Conservation (phyloP, 495 filamentous ascomycete genomes). For the Umbilicaria muhlenbergii region DNA sequence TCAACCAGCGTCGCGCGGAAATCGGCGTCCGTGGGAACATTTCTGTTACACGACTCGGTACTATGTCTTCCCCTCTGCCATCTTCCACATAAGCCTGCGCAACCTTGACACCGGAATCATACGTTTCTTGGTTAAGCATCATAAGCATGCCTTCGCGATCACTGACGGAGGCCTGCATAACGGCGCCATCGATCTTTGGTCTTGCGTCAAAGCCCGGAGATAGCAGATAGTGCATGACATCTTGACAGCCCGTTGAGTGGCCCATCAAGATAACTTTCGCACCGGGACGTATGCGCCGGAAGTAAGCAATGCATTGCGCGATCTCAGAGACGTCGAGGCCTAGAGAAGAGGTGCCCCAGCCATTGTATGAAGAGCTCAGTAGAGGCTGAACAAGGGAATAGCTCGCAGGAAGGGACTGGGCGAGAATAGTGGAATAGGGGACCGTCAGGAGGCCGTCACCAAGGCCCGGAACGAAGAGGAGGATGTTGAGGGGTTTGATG, state of each 20-base stretch:
- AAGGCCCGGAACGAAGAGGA: slow-evolving; percentile 77
- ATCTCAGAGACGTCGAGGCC: slow-evolving; percentile 60
- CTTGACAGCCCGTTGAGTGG: slow-evolving; percentile 79
- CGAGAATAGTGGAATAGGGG: slow-evolving; percentile 40
- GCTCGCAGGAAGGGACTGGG: slow-evolving; percentile 37
- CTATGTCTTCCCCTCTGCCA: slow-evolving; percentile 37
- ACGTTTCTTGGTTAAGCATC: slow-evolving; percentile 22
- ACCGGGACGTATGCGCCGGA: slow-evolving; percentile 24
- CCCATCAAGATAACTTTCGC: slow-evolving; percentile 73
- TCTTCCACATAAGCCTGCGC: slow-evolving; percentile 37
- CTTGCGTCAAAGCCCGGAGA: slow-evolving; percentile 20
- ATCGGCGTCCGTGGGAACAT: slow-evolving; percentile 37
- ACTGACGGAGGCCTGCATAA: slow-evolving; percentile 68
- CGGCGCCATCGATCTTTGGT: slow-evolving; percentile 55
- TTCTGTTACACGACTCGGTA: slow-evolving; percentile 34
- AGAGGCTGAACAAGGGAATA: slow-evolving; percentile 50
- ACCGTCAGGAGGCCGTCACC: slow-evolving; percentile 63
- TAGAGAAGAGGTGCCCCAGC: slow-evolving; percentile 58
- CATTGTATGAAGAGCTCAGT: slow-evolving; percentile 48
- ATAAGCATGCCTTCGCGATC: slow-evolving; percentile 53
- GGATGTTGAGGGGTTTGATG: slow-evolving; percentile 37
- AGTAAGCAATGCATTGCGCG: slow-evolving; percentile 51
- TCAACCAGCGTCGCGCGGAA: slow-evolving; percentile 51
- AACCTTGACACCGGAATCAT: slow-evolving; percentile 33
- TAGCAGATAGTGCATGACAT: slow-evolving; percentile 63